Base-by-base conservation (phyloP, 169 alveolate genomes). In the Eimeria sp. region DNA sequence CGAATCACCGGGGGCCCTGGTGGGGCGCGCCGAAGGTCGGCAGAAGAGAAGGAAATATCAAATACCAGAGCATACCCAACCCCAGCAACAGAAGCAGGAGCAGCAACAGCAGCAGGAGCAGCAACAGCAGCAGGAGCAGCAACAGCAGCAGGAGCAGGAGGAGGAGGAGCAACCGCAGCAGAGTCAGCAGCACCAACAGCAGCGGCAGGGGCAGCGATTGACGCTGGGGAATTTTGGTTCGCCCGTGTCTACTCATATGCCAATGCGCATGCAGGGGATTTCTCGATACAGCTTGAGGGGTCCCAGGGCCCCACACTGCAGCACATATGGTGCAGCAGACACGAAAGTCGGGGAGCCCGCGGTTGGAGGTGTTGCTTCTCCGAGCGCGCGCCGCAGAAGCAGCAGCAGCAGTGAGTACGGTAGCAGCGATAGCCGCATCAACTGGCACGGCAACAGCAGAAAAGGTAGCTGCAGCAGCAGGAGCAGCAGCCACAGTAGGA, bases 381-480 rank as follows among this genome's bases (percentile, higher is more conserved):
- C 16, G 34, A 73, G 10, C 84, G 54, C 14, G 58, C 6, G 57
- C 57, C 49, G 84, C 54, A 73, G 84, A 34, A 40, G 84, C 54
- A 73, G 22, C 51, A 65, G 75, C 40, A 73, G 30, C 57, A 40
- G 27, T 45, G 54, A 11, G 57, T n/a, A 30, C 47, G 4, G 73
- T 58, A 84, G 57, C 92, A 84, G 76, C 92, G 58, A 78, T 2
- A 84, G 92, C 78, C n/a, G 54, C 76, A 84, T 57, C 92, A 5
- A 45, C 54, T 57, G 58, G 45, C 57, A 43, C 75, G 9, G 75
- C 75, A 51, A 65, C 57, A 84, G 76, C 76, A 84, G 58, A 57
- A 51, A 22, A n/a, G 30, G 43, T 25, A 58, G 63, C 34, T 9
- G 34, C 91, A 51, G 78, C 57, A 84, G 78, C 76, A 84, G 78